Base-by-base conservation (phyloP, 1,284 basidiomycete species). In the Malassezia sp. region DNA sequence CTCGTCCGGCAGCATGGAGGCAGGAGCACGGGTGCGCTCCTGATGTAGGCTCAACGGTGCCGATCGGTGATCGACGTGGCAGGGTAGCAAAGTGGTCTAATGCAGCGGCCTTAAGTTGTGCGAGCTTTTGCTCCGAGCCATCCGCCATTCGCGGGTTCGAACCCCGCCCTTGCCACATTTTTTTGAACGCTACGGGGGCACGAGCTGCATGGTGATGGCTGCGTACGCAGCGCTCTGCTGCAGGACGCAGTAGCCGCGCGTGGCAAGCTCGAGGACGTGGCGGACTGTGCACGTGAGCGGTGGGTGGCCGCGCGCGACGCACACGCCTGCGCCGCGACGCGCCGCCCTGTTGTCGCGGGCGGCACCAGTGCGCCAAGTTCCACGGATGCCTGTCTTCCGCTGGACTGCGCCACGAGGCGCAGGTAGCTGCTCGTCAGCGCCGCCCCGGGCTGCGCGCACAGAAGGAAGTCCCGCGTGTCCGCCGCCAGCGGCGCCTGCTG, bases 61-160 rank as follows among this genome's bases (percentile, higher is more conserved):
- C 14, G 12, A 3, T 3, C 24, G 29, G 31, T 22, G 48, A 50
- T 50, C 41, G 31, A 40, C 21, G 18, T 44, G 48, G 48, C 48
- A 50, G 48, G 48, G 48, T 50, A 50, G 48, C 48, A 50, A 50
- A 50, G 48, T 50, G 48, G 48, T 50, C 42, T 50, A 50, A 50
- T 50, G 48, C 48, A 50, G 48, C 48, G 48, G 48, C 48, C 48
- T 50, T 50, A 50, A 50, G 48, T 21, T 31, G 34, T 38, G 27
- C 42, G 33, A 17, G 34, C 21, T 18, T 30, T 44, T 30, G 14
- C 26, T 22, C 31, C 22, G 20, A 36, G 43, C 35, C 15, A 50
- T 50, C 48, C 48, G 48, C 48, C 48, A 50, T 45, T 50, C 48
- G 48, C 48, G 48, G 48, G 48, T 50, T 50, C 48, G 48, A 50